Base-by-base conservation (phyloP, 2,329 filamentous ascomycete genomes). In the Pseudocercospora pini-densiflorae region DNA sequence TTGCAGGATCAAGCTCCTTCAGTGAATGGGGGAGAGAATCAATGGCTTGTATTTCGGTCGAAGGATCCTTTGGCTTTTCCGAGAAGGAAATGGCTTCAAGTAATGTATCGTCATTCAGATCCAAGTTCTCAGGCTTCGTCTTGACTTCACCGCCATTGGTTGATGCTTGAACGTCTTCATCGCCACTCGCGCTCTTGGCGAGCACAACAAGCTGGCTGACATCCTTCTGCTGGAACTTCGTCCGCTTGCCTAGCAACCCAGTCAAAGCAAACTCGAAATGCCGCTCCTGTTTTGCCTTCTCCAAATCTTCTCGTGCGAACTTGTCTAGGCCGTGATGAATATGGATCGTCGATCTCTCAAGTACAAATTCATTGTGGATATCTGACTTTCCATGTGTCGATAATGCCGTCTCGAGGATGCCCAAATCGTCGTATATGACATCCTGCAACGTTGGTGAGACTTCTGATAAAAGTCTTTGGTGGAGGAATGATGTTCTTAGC, bases 91-190 rank as follows among this genome's bases (percentile, higher is more conserved):
- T 94, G 2, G 89, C 87, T 77, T 99, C 95, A 1, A 98, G 84
- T 0, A 99, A 84, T 0, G 95, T 98, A 76, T 99, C 95, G 73
- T 99, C 92, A 75, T 98, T 96, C 3, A 98, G 82, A 40, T 91
- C 86, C 14, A 98, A 78, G 2, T 90, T 89, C 72, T 90, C 71
- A 7, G 74, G 73, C 31, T 65, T 69, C 4, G 68, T 62, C 7
- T 67, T 62, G n/a, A 55, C 21, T 19, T 66, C 43, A 5, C 62
- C 53, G 4, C 59, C 51, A 36, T 49, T 54, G 14, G 68, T 36
- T 7, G 57, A 59, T 40, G n/a, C 14, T 3, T 10, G 27, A 36
- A 9, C n/a, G 43, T 63, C 63, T 10, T 64, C 67, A 21, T 58
- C 62, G 21, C 64, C 65, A n/a, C 81, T 80, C 6, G 83, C 83